phyloP scores from a whole-genome alignment of 441 rosid species.

The Lagerstroemia fauriei region DNA sequence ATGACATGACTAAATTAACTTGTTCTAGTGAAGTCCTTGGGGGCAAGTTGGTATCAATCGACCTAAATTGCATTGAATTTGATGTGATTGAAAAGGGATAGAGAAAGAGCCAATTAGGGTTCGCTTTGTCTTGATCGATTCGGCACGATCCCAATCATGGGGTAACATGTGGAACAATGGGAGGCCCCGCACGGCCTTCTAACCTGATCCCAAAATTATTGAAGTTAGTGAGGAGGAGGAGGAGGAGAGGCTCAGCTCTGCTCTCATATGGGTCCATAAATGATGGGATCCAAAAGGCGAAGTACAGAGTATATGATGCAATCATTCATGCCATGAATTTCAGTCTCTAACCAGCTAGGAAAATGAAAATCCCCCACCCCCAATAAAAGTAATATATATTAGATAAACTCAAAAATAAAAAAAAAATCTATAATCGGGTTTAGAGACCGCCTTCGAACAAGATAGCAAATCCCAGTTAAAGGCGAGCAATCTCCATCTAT shows the following conservation, averaged over 20 bases:
- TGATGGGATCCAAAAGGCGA: constrained; percentile 10
- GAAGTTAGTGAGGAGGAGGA: constrained; percentile 34
- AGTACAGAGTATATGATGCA: background rate
- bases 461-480: no score
- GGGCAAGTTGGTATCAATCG: background rate
- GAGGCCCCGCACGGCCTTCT: background rate
- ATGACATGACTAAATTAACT: background rate
- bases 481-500: no score
- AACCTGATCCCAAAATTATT: constrained; percentile 35
- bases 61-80: background rate
- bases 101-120: background rate
- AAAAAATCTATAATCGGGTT: no score
- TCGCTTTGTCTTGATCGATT: background rate
- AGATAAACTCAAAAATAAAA: no score
- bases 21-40: background rate
- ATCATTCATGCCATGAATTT: constrained; percentile 15
- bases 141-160: constrained; percentile 11
- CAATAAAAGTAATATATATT: no score
- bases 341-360: background rate
- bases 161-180: constrained; percentile 12
- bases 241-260: constrained; percentile 9
- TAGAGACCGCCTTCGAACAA: no score
- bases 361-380: no score
- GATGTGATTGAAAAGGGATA: background rate
- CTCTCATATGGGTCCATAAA: constrained; percentile 1